A percentile compares a stretch with the other conserved stretches of the same genome.
Evolutionary conservation across 352 stramenopile species (phyloP).

Genomic region (Globisporangium heterothallicum): DNA sequence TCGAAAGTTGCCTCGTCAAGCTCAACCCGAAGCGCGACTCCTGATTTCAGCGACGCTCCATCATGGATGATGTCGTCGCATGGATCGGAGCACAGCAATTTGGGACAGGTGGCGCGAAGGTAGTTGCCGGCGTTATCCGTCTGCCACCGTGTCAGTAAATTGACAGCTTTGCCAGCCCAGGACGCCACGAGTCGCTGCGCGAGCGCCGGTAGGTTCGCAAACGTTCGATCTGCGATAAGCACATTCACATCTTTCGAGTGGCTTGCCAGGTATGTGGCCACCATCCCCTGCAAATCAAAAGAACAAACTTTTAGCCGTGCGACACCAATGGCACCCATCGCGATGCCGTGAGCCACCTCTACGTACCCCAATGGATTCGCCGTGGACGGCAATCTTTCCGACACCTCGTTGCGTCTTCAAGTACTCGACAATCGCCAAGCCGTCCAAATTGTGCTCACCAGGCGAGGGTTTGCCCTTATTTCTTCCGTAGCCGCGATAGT

Average conservation of each 20-base stretch:
- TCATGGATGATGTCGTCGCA: constrained; percentile 83
- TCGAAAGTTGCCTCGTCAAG: constrained; percentile 42
- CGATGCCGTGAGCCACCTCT: no score
- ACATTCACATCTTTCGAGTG: constrained; percentile 59
- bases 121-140: constrained; percentile 80
- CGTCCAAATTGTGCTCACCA: constrained; percentile 56
- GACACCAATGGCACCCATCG: no score
- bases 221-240: constrained; percentile 76
- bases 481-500: constrained; percentile 84
- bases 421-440: constrained; percentile 68
- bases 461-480: constrained; percentile 60
- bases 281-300: constrained; percentile 30
- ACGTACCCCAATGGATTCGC: constrained; percentile 71
- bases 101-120: constrained; percentile 60
- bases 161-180: constrained; percentile 64
- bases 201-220: constrained; percentile 70
- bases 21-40: constrained; percentile 61
- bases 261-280: constrained; percentile 61
- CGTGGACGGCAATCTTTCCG: constrained; percentile 66
- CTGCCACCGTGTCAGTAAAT: constrained; percentile 71
- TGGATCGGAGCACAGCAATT: constrained; percentile 78
- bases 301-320: no score
- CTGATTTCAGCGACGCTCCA: constrained; percentile 75
- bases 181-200: constrained; percentile 70
- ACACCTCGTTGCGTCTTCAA: constrained; percentile 47